Evolutionary conservation across 2,329 filamentous ascomycete species (phyloP), one percentile per base, ranked within the genome.

Genomic region (Xylariaceae sp.): DNA sequence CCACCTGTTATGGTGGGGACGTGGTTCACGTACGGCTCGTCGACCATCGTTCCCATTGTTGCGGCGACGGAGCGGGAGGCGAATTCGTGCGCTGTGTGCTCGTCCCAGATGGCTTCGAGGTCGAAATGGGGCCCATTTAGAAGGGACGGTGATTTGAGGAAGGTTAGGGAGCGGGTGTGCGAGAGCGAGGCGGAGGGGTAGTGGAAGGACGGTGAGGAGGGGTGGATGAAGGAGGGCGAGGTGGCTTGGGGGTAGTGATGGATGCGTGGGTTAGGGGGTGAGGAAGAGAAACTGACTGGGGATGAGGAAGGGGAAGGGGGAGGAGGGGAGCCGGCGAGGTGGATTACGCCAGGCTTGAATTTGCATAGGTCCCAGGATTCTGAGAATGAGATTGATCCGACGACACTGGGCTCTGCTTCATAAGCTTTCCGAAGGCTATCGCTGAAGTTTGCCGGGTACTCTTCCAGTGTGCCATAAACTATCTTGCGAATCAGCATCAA

Each of bases 41-140:
- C 73, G 2, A 89, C 85, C 86, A 91, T 90, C 0, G 86, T 90
- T n/a, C 73, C 74, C 86, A 91, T 90, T 0, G 86, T 91, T 52
- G 80, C 77, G 50, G 80, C 80, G 0, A 88, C 85, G 2, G 79
- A 79, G 10, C 85, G 75, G 44, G 82, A 79, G 1, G 65, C 79
- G 60, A 91, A 91, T 60, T 90, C 85, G 54, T 77, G 85, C 35
- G 75, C 74, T 0, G 83, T 86, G 61, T 92, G 86, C 63, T 90
- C 85, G 6, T 89, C 85, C 86, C 86, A 92, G 39, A 90, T 82
- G 1, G 75, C 74, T 59, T 91, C 87, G 7, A 91, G 76, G 53
- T 90, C 83, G 57, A 90, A 88, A 49, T 73, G 77, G 0, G 86
- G 85, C 0, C 85, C 86, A 0, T 69, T 68, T 3, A 85, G 66